These are phyloP conservation scores for Ophiocordyceps australis DNA, from an alignment of 2,329 filamentous ascomycete genomes.

Conservation along the genomic window DNA sequence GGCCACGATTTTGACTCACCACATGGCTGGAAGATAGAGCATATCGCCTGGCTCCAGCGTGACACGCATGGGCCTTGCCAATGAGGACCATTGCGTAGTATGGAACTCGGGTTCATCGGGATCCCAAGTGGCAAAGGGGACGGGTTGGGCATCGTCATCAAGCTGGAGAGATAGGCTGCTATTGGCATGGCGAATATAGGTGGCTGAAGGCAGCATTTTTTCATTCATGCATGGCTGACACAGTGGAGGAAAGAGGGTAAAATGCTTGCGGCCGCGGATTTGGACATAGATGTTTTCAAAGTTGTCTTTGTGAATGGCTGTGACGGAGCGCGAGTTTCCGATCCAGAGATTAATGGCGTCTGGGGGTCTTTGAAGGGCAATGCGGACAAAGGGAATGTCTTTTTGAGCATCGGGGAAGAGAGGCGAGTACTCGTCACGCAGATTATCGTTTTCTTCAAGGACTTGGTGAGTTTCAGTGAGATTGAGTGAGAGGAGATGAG, in stretches of 20 bases:
- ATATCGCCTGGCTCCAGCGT: slow-evolving; percentile 59
- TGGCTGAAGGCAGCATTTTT: slow-evolving; percentile 32
- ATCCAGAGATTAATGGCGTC: slow-evolving; percentile 78
- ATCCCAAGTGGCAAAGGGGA: slow-evolving; percentile 62
- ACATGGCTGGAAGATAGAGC: slow-evolving; percentile 66
- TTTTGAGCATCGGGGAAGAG: slow-evolving; percentile 45
- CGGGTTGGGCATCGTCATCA: slow-evolving; percentile 15
- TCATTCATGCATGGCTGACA: slow-evolving; percentile 55
- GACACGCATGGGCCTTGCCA: slow-evolving; percentile 44
- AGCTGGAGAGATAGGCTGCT: slow-evolving; percentile 11
- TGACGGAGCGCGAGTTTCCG: slow-evolving; percentile 51
- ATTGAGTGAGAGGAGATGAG: neutral
- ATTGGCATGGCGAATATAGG: slow-evolving; percentile 27
- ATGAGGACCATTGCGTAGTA: slow-evolving; percentile 37
- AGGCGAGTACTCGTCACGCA: slow-evolving; percentile 50
- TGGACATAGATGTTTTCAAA: slow-evolving; percentile 80
- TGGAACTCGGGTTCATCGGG: slow-evolving; percentile 36
- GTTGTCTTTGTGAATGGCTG: slow-evolving; percentile 63
- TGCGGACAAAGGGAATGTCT: slow-evolving; percentile 53
- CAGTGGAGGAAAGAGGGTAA: slow-evolving; percentile 54
- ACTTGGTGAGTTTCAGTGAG: neutral
- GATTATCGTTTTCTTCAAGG: slow-evolving; percentile 56
- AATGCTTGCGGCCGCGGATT: slow-evolving; percentile 54
- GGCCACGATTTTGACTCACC: slow-evolving; percentile 37
- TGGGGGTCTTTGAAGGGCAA: slow-evolving; percentile 45